These are phyloP conservation scores for Skeletonema potamos DNA, from an alignment of 108 stramenopile species.

Conservation along the genomic window DNA sequence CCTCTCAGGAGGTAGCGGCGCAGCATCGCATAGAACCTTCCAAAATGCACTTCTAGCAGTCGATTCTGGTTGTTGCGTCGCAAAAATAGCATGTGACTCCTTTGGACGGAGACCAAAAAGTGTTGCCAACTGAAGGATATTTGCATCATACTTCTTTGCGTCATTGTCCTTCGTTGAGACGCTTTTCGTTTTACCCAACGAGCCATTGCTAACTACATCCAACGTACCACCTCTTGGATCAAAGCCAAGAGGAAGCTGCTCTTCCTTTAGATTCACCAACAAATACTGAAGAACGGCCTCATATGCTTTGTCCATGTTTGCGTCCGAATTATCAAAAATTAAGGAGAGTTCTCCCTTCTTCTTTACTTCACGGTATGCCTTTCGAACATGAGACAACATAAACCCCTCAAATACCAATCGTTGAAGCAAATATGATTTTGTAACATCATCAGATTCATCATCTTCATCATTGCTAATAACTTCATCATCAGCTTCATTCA, in stretches of 20 bases:
- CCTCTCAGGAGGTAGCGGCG: constrained; percentile 21
- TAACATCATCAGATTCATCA: constrained; percentile 41
- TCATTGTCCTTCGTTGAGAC: background rate
- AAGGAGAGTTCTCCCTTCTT: background rate
- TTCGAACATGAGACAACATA: constrained; percentile 55
- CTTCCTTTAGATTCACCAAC: constrained; percentile 75
- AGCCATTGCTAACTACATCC: constrained; percentile 42
- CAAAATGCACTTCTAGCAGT: constrained; percentile 42
- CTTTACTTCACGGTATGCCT: constrained; percentile 42
- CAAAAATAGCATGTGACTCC: constrained; percentile 49
- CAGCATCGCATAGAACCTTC: constrained; percentile 29
- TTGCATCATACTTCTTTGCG: constrained; percentile 2
- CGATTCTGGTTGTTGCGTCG: constrained; percentile 1
- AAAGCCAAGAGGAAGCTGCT: constrained; percentile 82
- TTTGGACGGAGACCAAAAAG: constrained; percentile 48
- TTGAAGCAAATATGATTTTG: constrained; percentile 59
- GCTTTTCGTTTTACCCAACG: background rate
- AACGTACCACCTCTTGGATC: constrained; percentile 77
- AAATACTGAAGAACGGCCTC: constrained; percentile 85
- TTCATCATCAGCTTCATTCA: constrained; percentile 47
- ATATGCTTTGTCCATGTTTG: constrained; percentile 60
- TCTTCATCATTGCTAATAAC: constrained; percentile 26
- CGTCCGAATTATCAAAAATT: constrained; percentile 19
- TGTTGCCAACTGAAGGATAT: constrained; percentile 23
- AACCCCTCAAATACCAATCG: constrained; percentile 80